A percentile compares a stretch with the other conserved stretches of the same genome.
These are phyloP conservation scores for Sordaria brevicollis DNA, from an alignment of 495 filamentous ascomycete genomes.

Conservation along the genomic window DNA sequence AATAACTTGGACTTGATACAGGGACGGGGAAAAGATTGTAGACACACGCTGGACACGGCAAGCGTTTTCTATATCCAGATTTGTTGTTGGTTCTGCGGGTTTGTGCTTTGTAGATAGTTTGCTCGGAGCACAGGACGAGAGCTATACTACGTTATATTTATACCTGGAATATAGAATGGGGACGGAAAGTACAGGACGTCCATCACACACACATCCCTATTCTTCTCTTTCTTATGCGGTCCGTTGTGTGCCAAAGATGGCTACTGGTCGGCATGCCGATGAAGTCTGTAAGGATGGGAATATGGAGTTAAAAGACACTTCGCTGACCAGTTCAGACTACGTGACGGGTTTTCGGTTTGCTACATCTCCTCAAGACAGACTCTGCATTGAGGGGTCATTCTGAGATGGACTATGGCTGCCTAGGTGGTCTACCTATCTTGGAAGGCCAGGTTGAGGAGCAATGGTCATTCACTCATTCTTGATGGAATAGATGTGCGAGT, in stretches of 20 bases:
- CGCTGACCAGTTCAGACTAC: no score
- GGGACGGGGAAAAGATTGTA: conserved; percentile 8
- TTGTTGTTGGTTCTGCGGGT: neutral
- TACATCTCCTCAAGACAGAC: no score
- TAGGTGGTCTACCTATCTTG: no score
- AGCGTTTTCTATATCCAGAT: conserved; percentile 5
- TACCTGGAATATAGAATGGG: neutral
- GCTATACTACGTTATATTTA: neutral
- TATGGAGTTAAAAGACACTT: no score
- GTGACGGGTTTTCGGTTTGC: no score
- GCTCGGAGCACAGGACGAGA: neutral
- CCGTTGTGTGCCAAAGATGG: neutral
- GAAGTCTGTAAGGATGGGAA: no score
- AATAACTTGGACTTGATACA: neutral
- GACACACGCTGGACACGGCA: conserved; percentile 10
- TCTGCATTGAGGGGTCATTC: no score
- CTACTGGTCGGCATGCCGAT: neutral
- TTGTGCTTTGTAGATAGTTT: neutral
- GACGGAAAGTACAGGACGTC: neutral
- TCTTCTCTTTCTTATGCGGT: neutral
- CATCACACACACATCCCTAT: neutral
- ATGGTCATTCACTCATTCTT: no score
- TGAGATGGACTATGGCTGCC: no score
- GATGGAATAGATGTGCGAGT: no score
- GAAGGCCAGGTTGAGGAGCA: no score